Conservation (phyloP, 1,139 yeast species). For the Lodderomyces elongisporus region DNA sequence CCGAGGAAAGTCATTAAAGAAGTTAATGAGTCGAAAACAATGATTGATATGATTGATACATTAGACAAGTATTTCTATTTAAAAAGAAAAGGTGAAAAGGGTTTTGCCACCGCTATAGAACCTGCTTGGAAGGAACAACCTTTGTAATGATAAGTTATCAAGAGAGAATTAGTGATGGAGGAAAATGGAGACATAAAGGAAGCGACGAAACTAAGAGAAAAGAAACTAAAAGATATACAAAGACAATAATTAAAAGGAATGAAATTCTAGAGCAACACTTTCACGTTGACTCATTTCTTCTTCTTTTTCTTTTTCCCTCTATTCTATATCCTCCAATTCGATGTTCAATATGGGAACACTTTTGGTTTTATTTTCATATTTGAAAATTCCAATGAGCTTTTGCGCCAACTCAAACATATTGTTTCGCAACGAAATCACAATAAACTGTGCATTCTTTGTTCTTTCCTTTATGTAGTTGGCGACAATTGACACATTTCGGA, state of each 20-base stretch:
- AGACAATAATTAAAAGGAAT: not conserved
- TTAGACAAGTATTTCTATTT: slow-evolving; percentile 66
- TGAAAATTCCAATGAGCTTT: slow-evolving; percentile 92
- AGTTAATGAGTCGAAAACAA: slow-evolving; percentile 55
- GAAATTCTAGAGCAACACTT: no score
- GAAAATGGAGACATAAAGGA: no score
- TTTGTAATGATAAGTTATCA: no score
- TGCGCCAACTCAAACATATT: slow-evolving; percentile 97
- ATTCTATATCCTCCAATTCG: slow-evolving; percentile 28
- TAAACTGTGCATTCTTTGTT: slow-evolving; percentile 93
- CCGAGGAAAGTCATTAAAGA: slow-evolving; percentile 52
- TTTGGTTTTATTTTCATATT: slow-evolving; percentile 84
- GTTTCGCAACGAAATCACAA: slow-evolving; percentile 90
- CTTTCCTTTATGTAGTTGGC: slow-evolving; percentile 95
- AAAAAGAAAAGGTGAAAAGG: slow-evolving; percentile 59
- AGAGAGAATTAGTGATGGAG: no score
- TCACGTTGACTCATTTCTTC: no score
- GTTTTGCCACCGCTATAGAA: slow-evolving; percentile 61
- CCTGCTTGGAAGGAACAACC: slow-evolving; percentile 44
- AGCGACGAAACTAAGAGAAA: no score
- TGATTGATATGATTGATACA: slow-evolving; percentile 74
- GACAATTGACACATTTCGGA: slow-evolving; percentile 92
- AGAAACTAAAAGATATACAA: not conserved
- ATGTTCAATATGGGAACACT: slow-evolving; percentile 73
- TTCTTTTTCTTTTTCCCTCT: not conserved